Conservation (phyloP, 2,329 filamentous ascomycete species). For the Byssoonygena ceratinophila region DNA sequence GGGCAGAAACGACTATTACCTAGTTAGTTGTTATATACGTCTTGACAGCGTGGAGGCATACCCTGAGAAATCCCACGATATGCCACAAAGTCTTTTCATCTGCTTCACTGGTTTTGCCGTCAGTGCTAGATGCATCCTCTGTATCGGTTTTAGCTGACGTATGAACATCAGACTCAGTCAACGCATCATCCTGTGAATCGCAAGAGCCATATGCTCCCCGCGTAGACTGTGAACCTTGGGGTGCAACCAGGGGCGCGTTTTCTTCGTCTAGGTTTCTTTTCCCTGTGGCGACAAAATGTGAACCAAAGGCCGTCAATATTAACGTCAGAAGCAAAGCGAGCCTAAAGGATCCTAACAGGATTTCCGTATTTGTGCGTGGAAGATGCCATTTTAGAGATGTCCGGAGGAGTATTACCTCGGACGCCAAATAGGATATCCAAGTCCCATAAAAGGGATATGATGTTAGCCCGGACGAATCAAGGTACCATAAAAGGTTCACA, state of each 20-base stretch:
- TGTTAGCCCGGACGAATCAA: conserved; percentile 39
- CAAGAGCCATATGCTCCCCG: conserved; percentile 25
- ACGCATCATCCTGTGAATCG: not conserved
- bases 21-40: conserved; percentile 8
- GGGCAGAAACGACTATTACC: conserved; percentile 56
- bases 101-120: not conserved
- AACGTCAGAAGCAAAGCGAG: conserved; percentile 17
- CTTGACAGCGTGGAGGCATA: not conserved
- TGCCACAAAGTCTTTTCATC: conserved; percentile 7
- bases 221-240: conserved; percentile 15
- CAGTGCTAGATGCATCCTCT: not conserved
- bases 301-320: conserved; percentile 14
- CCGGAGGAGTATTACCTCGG: conserved; percentile 44
- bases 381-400: conserved; percentile 27
- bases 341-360: conserved; percentile 17
- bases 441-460: conserved; percentile 56
- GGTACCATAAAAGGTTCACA: conserved; percentile 47
- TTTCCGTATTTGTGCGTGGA: conserved; percentile 20
- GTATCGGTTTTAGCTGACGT: not conserved
- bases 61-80: conserved; percentile 11
- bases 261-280: conserved; percentile 17
- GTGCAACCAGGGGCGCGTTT: conserved; percentile 17
- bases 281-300: conserved; percentile 6
- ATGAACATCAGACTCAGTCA: not conserved
- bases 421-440: conserved; percentile 48